Evolutionary conservation across 2,329 filamentous ascomycete species (phyloP), one percentile per base, ranked within the genome.

Genomic region (Rhytidhysteron rufulum): DNA sequence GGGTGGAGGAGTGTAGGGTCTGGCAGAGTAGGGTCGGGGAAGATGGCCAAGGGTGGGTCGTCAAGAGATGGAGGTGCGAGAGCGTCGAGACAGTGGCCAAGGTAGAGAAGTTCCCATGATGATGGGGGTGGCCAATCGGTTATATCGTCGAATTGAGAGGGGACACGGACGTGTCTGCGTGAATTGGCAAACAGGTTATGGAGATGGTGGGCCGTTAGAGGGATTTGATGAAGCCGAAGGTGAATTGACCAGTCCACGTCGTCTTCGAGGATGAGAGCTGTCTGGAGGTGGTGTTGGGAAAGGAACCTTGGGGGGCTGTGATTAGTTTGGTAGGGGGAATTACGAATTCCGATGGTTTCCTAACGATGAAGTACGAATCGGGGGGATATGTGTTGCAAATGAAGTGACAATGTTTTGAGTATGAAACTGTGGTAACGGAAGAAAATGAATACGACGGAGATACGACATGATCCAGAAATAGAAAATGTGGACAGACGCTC

Each of bases 61-160:
- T 41, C 34, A 15, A 47, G 44, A n/a, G 42, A 37, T 6, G 48
- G 25, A 35, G 47, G 50, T 15, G 43, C 45, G 18, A 63, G 48
- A 25, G 58, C 45, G 50, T 67, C 65, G 43, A 62, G 60, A 54
- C 66, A 69, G 53, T 68, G 66, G 43, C 66, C 65, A 13, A 68
- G 58, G 45, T 66, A 65, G 37, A 69, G 57, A 20, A 68, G 42
- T 21, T 67, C 62, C 64, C 65, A 69, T 17, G 39, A 31, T 17
- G 39, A 31, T 4, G 51, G 36, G 22, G 49, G 44, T 22, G 55
- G 51, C 60, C 62, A 69, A 51, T 63, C 67, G 47, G 21, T 43
- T 17, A 45, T 32, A 11, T 44, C 25, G n/a, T n/a, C n/a, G n/a
- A n/a, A n/a, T 17, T 43, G 16, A 37, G 20, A 24, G 27, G 2